Evolutionary conservation across 192 early-diverging fungal genomes (phyloP).

Genomic region (Chytriomyces hyalinus): DNA sequence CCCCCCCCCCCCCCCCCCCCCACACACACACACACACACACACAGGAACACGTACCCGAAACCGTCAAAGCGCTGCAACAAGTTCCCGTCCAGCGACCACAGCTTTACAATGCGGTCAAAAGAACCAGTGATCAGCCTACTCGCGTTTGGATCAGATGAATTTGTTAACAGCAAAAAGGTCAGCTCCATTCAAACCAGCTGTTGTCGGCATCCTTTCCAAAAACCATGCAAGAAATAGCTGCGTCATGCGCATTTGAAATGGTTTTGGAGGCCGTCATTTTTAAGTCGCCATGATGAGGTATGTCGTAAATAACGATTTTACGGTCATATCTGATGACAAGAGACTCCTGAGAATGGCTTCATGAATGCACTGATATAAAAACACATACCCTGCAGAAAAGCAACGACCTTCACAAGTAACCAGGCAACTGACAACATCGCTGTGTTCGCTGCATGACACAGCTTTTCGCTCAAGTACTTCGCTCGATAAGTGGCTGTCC

Average conservation of each 20-base stretch:
- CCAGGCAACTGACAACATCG: slow-evolving; percentile 63
- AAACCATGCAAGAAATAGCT: slow-evolving; percentile 68
- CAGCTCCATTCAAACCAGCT: slow-evolving; percentile 50
- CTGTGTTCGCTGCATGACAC: slow-evolving; percentile 53
- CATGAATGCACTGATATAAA: background rate
- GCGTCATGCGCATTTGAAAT: slow-evolving; percentile 65
- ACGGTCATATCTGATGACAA: slow-evolving; percentile 52
- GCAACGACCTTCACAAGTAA: slow-evolving; percentile 62
- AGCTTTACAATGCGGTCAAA: slow-evolving; percentile 66
- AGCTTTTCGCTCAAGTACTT: slow-evolving; percentile 51
- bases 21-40: slow-evolving; percentile 3
- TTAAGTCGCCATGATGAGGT: slow-evolving; percentile 62
- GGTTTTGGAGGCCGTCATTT: slow-evolving; percentile 46
- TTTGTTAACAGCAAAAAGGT: slow-evolving; percentile 1
- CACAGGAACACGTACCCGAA: slow-evolving; percentile 33
- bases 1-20: too few species aligned
- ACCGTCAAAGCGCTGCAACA: slow-evolving; percentile 64
- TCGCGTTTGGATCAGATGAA: slow-evolving; percentile 1
- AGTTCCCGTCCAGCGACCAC: slow-evolving; percentile 68
- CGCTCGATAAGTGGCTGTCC: slow-evolving; percentile 44
- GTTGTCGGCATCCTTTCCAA: slow-evolving; percentile 66
- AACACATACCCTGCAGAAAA: slow-evolving; percentile 60
- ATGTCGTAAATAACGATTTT: slow-evolving; percentile 68
- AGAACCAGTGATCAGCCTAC: slow-evolving; percentile 64
- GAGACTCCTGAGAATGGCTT: slow-evolving; percentile 4